phyloP scores from a whole-genome alignment of 352 stramenopile genomes.

The Phytophthora colocasiae region DNA sequence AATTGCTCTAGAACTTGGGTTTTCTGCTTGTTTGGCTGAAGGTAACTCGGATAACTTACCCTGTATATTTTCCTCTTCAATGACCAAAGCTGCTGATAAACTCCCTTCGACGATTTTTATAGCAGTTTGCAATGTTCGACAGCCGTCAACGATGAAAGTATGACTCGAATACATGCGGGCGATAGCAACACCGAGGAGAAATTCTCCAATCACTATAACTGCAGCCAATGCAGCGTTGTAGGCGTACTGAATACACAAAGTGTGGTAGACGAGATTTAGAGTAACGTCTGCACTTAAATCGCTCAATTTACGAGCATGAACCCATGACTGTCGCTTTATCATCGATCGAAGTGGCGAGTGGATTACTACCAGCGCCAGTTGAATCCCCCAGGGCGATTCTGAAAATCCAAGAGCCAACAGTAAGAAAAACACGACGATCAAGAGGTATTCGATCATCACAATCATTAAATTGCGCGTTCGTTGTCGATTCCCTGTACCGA shows the following conservation, averaged over 20 bases:
- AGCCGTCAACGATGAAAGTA: conserved; percentile 36
- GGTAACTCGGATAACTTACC: too few species aligned
- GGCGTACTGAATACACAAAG: conserved; percentile 37
- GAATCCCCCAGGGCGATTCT: conserved; percentile 21
- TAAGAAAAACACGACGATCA: conserved; percentile 30
- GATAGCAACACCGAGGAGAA: conserved; percentile 32
- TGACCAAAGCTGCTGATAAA: conserved; percentile 9
- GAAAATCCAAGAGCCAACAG: conserved; percentile 35
- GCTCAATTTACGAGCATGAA: conserved; percentile 38
- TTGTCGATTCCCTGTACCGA: neutral
- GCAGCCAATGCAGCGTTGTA: conserved; percentile 10
- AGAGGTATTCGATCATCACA: conserved; percentile 12
- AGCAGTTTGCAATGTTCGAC: conserved; percentile 31
- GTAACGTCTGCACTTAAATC: conserved; percentile 56
- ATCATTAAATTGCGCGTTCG: conserved; percentile 8
- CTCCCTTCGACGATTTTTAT: conserved; percentile 43
- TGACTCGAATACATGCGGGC: conserved; percentile 35
- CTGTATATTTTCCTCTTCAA: conserved; percentile 11
- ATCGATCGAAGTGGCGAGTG: conserved; percentile 35
- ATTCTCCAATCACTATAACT: conserved; percentile 35
- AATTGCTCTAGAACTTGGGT: neutral
- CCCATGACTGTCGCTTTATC: conserved; percentile 39
- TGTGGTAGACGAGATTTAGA: conserved; percentile 50
- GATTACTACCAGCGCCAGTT: conserved; percentile 33
- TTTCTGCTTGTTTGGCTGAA: neutral